Evolutionary conservation across 768 basidiomycete genomes (phyloP).

Genomic region (Auriscalpium vulgare): DNA sequence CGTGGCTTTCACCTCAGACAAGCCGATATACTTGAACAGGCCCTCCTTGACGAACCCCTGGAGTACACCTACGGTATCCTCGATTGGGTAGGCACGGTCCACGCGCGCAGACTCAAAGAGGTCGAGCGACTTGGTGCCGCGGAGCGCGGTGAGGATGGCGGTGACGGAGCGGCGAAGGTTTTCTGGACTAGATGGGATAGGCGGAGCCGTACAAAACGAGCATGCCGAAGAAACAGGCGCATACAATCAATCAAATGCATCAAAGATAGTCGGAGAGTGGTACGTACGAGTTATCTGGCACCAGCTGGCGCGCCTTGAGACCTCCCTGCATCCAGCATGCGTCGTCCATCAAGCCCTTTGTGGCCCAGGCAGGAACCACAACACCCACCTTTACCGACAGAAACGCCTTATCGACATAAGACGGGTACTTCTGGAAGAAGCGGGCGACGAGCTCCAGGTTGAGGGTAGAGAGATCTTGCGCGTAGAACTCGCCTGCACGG

Average conservation of each 20-base stretch:
- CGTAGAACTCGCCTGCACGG: constrained; percentile 49
- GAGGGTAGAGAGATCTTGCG: constrained; percentile 27
- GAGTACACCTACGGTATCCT: constrained; percentile 38
- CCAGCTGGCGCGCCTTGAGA: constrained; percentile 3
- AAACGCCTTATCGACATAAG: constrained; percentile 37
- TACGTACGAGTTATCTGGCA: background rate
- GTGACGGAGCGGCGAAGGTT: constrained; percentile 42
- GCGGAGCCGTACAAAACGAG: constrained; percentile 7
- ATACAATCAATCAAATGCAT: too few species aligned
- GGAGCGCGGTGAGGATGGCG: constrained; percentile 34
- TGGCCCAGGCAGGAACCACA: too few species aligned
- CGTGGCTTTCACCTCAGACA: constrained; percentile 45
- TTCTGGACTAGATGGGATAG: constrained; percentile 21
- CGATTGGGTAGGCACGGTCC: constrained; percentile 36
- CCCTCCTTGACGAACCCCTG: constrained; percentile 43
- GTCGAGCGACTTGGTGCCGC: constrained; percentile 49
- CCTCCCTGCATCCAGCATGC: background rate
- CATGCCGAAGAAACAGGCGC: background rate
- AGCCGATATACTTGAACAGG: constrained; percentile 49
- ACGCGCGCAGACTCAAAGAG: constrained; percentile 48
- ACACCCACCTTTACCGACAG: constrained; percentile 38
- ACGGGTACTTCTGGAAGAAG: constrained; percentile 41
- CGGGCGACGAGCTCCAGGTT: constrained; percentile 42
- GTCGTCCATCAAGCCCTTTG: too few species aligned
- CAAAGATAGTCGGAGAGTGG: too few species aligned